Evolutionary conservation across 805 yeast genomes (phyloP).

Genomic region (Saccharomycopsis vini): DNA sequence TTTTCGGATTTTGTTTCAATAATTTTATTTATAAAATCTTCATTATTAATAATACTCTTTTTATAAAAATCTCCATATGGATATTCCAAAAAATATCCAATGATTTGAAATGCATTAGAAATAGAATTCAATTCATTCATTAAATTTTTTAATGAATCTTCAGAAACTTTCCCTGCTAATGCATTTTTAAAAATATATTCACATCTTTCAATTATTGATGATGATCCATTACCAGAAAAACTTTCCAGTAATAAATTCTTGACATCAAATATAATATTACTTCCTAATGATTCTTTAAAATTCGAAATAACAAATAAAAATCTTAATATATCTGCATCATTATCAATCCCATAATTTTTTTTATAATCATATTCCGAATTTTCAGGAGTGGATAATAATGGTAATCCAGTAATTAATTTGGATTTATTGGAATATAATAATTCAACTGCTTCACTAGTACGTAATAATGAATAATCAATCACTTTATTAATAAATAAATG

Average conservation of each 20-base stretch:
- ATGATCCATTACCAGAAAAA: conserved; percentile 24
- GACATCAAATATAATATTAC: conserved; percentile 28
- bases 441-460: conserved; percentile 29
- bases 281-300: conserved; percentile 34
- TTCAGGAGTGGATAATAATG: conserved; percentile 16
- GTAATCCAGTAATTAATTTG: conserved; percentile 25
- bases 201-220: conserved; percentile 26
- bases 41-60: conserved; percentile 19
- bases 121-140: conserved; percentile 33
- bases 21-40: neutral
- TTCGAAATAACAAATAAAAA: conserved; percentile 29
- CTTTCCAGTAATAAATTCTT: conserved; percentile 31
- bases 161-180: conserved; percentile 35
- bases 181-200: conserved; percentile 32
- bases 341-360: conserved; percentile 20
- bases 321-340: conserved; percentile 24
- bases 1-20: neutral
- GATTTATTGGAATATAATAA: conserved; percentile 25
- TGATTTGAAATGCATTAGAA: conserved; percentile 28
- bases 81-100: conserved; percentile 30
- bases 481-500: conserved; percentile 26
- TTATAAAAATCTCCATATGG: conserved; percentile 1
- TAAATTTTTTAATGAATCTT: conserved; percentile 30
- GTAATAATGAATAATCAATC: conserved; percentile 27
- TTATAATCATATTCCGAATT: conserved; percentile 24